Conservation (phyloP, 108 stramenopile genomes). For the Aurantiochytrium sp. region DNA sequence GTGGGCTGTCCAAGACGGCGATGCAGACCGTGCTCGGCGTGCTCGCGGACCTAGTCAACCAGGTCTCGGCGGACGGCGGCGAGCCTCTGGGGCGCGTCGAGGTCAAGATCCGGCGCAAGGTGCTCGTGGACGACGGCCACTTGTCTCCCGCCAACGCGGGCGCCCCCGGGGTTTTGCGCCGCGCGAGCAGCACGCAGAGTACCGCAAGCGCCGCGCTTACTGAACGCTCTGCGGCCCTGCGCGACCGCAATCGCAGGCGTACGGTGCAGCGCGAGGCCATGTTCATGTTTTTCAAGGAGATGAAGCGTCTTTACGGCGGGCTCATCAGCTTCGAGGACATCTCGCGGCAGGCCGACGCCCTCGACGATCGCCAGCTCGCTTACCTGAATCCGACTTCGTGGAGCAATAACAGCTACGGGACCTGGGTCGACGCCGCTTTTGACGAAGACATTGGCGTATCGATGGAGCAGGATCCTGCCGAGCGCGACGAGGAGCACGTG, state of each 20-base stretch:
- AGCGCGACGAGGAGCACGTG: conserved; percentile 1
- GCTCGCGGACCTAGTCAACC: not conserved
- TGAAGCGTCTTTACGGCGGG: conserved; percentile 10
- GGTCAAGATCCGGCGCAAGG: not conserved
- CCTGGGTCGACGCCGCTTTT: not conserved
- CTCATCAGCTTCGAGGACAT: conserved; percentile 3
- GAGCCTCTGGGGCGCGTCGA: not conserved
- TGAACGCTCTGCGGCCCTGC: not conserved
- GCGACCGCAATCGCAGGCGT: not conserved
- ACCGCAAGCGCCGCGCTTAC: not conserved
- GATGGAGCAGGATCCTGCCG: not conserved
- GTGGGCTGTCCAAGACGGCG: not conserved
- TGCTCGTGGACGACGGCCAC: not conserved
- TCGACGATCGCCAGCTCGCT: not conserved
- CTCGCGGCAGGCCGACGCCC: not conserved
- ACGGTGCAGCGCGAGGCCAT: not conserved
- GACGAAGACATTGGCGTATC: conserved; percentile 13
- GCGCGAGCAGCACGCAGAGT: not conserved
- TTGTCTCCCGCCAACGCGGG: not conserved
- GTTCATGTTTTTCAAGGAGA: conserved; percentile 19
- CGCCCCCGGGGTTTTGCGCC: not conserved
- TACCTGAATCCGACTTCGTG: not conserved
- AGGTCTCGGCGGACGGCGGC: not conserved
- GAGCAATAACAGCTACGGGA: not conserved
- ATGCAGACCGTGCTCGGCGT: not conserved